These are phyloP conservation scores for Letharia columbiana DNA, from an alignment of 495 filamentous ascomycete species.

Conservation along the genomic window DNA sequence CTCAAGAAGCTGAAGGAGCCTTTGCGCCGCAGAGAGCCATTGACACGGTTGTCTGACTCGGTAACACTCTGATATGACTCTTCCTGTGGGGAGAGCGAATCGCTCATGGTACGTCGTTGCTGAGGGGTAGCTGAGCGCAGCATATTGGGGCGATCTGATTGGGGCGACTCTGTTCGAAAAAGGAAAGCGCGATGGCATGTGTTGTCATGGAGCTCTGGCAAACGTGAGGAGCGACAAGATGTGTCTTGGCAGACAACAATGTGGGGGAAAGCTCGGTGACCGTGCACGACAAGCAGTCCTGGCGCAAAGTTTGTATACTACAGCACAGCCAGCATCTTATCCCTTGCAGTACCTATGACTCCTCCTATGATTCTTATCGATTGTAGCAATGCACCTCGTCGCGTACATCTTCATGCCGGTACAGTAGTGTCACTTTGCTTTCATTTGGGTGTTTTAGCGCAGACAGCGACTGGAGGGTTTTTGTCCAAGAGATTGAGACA, in stretches of 20 bases:
- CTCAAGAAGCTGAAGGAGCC: conserved; percentile 59
- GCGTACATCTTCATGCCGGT: background rate
- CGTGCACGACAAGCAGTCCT: background rate
- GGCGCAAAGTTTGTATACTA: background rate
- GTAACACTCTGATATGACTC: background rate
- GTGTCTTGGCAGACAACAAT: conserved; percentile 12
- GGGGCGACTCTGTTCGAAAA: background rate
- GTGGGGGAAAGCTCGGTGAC: background rate
- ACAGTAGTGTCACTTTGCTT: background rate
- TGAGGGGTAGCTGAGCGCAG: conserved; percentile 8
- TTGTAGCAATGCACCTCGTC: background rate
- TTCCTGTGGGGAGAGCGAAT: conserved; percentile 1
- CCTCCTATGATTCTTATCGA: too few relatives aligned
- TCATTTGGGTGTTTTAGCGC: background rate
- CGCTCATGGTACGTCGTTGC: conserved; percentile 9
- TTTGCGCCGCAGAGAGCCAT: conserved; percentile 30
- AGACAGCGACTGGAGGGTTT: too few relatives aligned
- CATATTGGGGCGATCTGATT: background rate
- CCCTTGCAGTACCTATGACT: background rate
- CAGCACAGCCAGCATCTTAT: background rate
- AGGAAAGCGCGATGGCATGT: conserved; percentile 1
- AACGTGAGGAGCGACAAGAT: conserved; percentile 7
- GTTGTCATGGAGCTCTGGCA: conserved; percentile 11
- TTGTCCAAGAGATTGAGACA: too few relatives aligned
- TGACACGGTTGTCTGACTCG: conserved; percentile 1